Conservation (phyloP, 169 alveolate species). For the Plasmodium vinckei region DNA sequence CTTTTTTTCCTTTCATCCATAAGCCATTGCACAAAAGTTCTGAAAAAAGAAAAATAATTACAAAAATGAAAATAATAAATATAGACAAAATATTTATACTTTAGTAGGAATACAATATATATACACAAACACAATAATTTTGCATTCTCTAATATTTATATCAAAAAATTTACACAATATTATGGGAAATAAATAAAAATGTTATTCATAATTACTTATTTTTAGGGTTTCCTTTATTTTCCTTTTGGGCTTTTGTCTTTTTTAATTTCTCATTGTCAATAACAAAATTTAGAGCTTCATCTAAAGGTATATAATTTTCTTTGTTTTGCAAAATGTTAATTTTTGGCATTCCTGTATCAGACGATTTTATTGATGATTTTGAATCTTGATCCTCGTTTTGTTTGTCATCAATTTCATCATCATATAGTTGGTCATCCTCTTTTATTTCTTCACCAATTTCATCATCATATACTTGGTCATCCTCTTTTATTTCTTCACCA, state of each 20-base stretch:
- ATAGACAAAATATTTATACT: neutral
- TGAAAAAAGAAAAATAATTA: conserved; percentile 36
- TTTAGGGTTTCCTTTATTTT: conserved; percentile 37
- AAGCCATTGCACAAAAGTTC: conserved; percentile 75
- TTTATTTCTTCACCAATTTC: neutral
- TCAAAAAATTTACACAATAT: neutral
- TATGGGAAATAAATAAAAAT: neutral
- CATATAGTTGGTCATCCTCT: conserved; percentile 2
- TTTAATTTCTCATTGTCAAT: conserved; percentile 63
- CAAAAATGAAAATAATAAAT: conserved; percentile 1
- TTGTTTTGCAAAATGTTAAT: conserved; percentile 64
- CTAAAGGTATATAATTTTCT: conserved; percentile 68
- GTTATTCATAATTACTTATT: conserved; percentile 20
- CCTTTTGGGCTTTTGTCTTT: conserved; percentile 54
- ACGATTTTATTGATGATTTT: conserved; percentile 49
- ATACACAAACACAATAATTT: too few relatives aligned
- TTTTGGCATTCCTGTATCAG: conserved; percentile 65
- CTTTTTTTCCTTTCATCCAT: conserved; percentile 74
- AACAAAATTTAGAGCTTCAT: conserved; percentile 64
- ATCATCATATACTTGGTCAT: too few relatives aligned
- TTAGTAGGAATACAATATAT: neutral
- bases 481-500: neutral
- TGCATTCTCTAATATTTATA: too few relatives aligned
- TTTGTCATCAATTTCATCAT: neutral
- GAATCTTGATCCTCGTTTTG: conserved; percentile 1